Conservation (phyloP, 345 rosid genomes). For the Microcos paniculata region DNA sequence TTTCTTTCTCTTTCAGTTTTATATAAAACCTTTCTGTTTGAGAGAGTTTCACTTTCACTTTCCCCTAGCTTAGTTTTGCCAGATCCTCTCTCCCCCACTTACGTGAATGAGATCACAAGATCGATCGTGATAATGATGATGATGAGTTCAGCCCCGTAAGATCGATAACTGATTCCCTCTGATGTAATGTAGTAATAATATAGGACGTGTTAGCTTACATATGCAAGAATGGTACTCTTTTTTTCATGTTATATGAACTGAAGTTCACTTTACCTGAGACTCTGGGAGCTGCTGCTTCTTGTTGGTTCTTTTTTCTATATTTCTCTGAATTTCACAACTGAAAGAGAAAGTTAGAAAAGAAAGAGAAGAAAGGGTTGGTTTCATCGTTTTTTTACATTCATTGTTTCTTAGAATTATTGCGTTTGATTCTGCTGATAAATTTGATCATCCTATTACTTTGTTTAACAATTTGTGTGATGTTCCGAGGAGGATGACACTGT, state of each 20-base stretch:
- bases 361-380: background rate
- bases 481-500: constrained; percentile 26
- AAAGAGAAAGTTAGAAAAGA: background rate
- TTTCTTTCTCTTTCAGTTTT: constrained; percentile 12
- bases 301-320: constrained; percentile 5
- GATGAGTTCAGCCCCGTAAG: background rate
- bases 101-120: background rate
- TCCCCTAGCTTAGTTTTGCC: background rate
- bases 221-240: background rate
- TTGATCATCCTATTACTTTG: constrained; percentile 19
- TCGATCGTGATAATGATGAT: background rate
- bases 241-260: constrained; percentile 14
- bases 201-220: constrained; percentile 1
- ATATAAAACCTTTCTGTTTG: constrained; percentile 8
- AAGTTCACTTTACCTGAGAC: constrained; percentile 13
- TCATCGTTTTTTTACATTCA: too few species aligned
- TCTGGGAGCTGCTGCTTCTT: constrained; percentile 15
- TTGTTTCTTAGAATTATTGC: constrained; percentile 1
- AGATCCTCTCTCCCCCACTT: background rate
- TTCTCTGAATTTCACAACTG: constrained; percentile 27
- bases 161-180: background rate
- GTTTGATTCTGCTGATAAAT: constrained; percentile 19
- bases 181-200: background rate
- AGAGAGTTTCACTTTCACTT: constrained; percentile 3
- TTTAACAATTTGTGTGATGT: constrained; percentile 10